Base-by-base conservation (phyloP, 345 rosid species). In the Noccaea bulbosa region DNA sequence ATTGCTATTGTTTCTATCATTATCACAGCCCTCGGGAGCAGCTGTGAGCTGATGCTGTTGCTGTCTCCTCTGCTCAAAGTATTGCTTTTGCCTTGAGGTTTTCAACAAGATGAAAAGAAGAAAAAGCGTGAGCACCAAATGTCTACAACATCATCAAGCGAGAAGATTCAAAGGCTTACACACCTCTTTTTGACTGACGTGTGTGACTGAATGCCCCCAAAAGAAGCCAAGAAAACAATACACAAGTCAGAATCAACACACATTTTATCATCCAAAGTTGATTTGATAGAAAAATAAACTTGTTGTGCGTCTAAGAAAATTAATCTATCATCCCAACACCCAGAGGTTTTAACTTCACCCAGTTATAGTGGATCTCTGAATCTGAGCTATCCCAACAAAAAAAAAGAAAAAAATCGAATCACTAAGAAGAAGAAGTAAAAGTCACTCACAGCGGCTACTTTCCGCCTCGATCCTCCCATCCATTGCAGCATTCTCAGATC, bases 381-480 rank as follows among this genome's bases (percentile, higher is more conserved):
- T 53, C 48, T 49, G 24, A 59, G 7, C 52, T 0, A 65, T 27
- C 34, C 2, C 35, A n/a, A n/a, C n/a, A n/a, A n/a, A n/a, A n/a
- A n/a, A n/a, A n/a, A n/a, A n/a, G n/a, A 14, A 35, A 59, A 65
- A 72, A 41, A 53, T 20, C 12, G 30, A 1, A 63, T 45, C 54
- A 62, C 44, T 7, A 66, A 22, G 32, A 54, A 47, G 4, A 64
- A 56, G 43, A 62, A 54, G 35, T 12, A 52, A 46, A 39, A 67
- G 34, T 49, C 54, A 78, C 81, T 71, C 68, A 92, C 98, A 61
- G 95, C 77, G 2, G 88, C 72, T 58, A 90, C 84, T 82, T 90
- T 92, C 67, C 88, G 85, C 73, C 96, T 80, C 43, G 96, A 90
- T 69, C 98, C 98, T 73, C 97, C 97, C 91, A 84, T 90, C 98